Conservation (phyloP, 345 rosid genomes). For the Eutrema heterophyllum region DNA sequence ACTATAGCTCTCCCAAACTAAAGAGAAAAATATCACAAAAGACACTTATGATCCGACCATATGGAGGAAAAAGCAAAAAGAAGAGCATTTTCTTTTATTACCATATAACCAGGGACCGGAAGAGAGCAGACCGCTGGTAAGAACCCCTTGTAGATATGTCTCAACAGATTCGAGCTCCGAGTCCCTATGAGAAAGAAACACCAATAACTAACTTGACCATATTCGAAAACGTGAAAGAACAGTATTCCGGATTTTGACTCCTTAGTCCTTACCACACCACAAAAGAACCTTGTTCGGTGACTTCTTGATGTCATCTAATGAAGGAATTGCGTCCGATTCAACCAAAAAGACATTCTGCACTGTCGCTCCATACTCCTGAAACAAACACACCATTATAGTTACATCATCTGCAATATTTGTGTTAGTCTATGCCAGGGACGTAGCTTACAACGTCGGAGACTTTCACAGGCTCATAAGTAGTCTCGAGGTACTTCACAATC, state of each 20-base stretch:
- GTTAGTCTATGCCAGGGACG: background rate
- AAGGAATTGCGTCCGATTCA: conserved; percentile 50
- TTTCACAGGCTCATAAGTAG: conserved; percentile 69
- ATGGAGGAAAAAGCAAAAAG: background rate
- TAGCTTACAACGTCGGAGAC: conserved; percentile 54
- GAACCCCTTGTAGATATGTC: conserved; percentile 73
- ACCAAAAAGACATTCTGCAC: conserved; percentile 57
- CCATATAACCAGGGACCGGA: conserved; percentile 80
- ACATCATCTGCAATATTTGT: background rate
- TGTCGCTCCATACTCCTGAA: conserved; percentile 57
- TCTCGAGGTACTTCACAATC: conserved; percentile 58
- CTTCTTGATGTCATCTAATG: conserved; percentile 60
- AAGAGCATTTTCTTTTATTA: background rate
- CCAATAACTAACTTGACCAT: background rate
- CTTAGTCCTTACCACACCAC: conserved; percentile 64
- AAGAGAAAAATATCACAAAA: background rate
- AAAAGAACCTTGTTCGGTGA: conserved; percentile 60
- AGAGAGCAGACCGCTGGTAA: conserved; percentile 66
- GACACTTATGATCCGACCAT: background rate
- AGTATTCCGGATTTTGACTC: background rate
- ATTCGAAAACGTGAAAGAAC: background rate
- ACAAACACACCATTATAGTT: background rate
- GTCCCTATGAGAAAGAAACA: conserved; percentile 33
- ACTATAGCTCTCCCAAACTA: conserved; percentile 81
- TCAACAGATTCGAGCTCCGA: conserved; percentile 51